These are phyloP conservation scores for Apiotrichum sp. DNA, from an alignment of 1,284 basidiomycete species.

Conservation along the genomic window DNA sequence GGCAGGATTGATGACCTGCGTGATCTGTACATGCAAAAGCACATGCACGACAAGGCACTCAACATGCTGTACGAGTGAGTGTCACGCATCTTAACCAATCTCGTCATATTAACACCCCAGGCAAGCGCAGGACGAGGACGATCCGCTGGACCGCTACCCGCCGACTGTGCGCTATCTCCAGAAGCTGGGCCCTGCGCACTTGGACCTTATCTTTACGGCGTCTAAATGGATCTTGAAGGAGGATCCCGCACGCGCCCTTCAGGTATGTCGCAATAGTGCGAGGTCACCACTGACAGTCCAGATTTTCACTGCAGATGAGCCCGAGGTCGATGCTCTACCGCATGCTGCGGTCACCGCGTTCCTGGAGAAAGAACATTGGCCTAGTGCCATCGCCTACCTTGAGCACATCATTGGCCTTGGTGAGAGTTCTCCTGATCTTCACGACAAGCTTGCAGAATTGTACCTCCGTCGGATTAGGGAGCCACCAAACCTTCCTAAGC, in stretches of 20 bases:
- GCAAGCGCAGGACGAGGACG: conserved; percentile 69
- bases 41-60: conserved; percentile 88
- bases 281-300: conserved; percentile 34
- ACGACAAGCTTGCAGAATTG: conserved; percentile 80
- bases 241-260: conserved; percentile 65
- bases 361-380: conserved; percentile 63
- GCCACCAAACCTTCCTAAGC: conserved; percentile 50
- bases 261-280: conserved; percentile 51
- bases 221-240: conserved; percentile 78
- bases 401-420: conserved; percentile 76
- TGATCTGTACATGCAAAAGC: conserved; percentile 87
- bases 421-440: conserved; percentile 64
- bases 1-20: conserved; percentile 87
- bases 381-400: conserved; percentile 71
- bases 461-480: conserved; percentile 53
- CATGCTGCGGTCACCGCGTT: conserved; percentile 66
- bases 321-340: conserved; percentile 74
- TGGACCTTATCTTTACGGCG: conserved; percentile 70
- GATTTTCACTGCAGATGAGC: conserved; percentile 86
- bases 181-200: conserved; percentile 73
- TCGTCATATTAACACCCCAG: conserved; percentile 47
- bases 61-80: conserved; percentile 70
- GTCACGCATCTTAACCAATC: neutral
- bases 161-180: conserved; percentile 88
- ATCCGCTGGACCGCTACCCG: conserved; percentile 68